Conservation (phyloP, 1,139 yeast species). For the Scheffersomyces illinoinensis region DNA sequence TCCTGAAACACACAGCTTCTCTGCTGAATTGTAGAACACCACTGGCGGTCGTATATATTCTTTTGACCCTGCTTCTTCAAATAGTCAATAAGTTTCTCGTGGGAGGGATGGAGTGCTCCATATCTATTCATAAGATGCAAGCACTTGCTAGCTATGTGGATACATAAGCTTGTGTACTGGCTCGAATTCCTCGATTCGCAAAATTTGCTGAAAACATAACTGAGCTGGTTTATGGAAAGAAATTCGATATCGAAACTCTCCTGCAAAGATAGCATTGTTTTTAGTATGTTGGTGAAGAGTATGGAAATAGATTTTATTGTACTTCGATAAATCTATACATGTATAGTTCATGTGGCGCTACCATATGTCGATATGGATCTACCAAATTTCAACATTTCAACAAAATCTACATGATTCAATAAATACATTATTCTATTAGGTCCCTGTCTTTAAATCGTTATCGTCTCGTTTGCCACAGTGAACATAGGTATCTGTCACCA, state of each 20-base stretch:
- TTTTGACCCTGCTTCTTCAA: conserved; percentile 6
- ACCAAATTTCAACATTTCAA: neutral
- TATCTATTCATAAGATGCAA: conserved; percentile 22
- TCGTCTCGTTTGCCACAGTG: neutral
- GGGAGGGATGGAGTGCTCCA: conserved; percentile 18
- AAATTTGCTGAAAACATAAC: conserved; percentile 6
- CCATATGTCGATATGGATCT: neutral
- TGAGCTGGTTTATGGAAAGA: conserved; percentile 10
- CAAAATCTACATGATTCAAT: neutral
- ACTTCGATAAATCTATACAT: neutral
- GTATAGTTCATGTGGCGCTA: neutral
- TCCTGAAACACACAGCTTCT: neutral
- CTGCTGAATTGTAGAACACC: neutral
- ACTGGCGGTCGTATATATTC: conserved; percentile 1
- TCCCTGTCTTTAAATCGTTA: neutral
- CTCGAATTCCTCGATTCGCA: conserved; percentile 10
- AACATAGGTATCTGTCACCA: neutral
- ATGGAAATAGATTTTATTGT: neutral
- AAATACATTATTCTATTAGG: neutral
- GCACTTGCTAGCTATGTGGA: conserved; percentile 4
- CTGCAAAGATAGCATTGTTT: neutral
- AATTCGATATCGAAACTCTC: conserved; percentile 7
- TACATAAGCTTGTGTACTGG: neutral
- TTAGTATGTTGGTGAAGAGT: neutral
- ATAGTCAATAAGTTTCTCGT: conserved; percentile 10